phyloP scores from a whole-genome alignment of 768 basidiomycete species.

The Mycena leptocephala region DNA sequence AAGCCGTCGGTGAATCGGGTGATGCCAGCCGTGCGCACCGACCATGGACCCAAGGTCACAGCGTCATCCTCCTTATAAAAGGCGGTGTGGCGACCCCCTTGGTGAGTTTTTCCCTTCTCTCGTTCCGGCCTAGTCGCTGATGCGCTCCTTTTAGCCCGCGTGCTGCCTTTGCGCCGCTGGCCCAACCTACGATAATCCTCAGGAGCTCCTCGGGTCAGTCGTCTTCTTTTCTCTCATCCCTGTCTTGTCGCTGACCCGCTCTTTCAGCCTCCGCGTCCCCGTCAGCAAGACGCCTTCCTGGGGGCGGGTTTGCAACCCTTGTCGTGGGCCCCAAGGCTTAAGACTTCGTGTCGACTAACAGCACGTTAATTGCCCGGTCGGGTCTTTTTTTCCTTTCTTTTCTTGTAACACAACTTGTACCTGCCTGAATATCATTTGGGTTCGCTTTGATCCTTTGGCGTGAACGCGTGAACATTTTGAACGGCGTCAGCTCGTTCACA shows the following conservation, averaged over 20 bases:
- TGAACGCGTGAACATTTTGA: too few relatives aligned
- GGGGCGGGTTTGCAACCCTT: slow-evolving; percentile 1
- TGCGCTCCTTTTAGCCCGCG: background rate
- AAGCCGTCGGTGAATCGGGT: slow-evolving; percentile 1
- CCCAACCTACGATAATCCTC: background rate
- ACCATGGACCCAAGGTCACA: background rate
- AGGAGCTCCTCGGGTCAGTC: background rate
- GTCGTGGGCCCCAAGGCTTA: slow-evolving; percentile 2
- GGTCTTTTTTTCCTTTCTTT: background rate
- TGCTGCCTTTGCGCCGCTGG: background rate
- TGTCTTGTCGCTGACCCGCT: background rate
- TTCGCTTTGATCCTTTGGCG: too few relatives aligned
- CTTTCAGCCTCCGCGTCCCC: background rate
- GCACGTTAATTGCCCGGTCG: slow-evolving; percentile 7
- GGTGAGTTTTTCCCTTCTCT: background rate
- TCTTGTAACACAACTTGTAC: too few relatives aligned
- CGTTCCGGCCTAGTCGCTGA: background rate
- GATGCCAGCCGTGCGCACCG: background rate
- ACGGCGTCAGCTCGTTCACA: too few relatives aligned
- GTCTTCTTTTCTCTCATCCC: background rate
- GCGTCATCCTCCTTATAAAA: background rate
- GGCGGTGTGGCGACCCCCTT: background rate
- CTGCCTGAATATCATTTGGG: too few relatives aligned
- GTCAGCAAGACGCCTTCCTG: background rate
- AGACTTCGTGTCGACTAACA: background rate